Base-by-base conservation (phyloP, 495 filamentous ascomycete species). In the Lineolata rhizophorae region DNA sequence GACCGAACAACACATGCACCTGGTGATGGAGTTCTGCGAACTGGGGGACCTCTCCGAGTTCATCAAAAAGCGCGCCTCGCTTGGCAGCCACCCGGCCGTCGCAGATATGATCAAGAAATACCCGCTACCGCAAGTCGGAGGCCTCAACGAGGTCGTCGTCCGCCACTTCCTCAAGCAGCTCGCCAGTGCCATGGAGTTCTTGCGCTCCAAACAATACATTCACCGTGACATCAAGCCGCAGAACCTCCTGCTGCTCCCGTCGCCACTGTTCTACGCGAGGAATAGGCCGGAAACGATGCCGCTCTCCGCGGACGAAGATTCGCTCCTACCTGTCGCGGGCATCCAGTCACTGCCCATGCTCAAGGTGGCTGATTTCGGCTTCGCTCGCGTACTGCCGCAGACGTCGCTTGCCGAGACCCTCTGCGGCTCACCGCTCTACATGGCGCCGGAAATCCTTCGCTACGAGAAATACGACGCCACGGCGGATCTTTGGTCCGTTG, bases 21-120 rank as follows among this genome's bases (percentile, higher is more conserved):
- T 97, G 13, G 75, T 95, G 29, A 97, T 95, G 90, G 90, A 97
- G 50, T 95, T 84, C 54, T 97, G 87, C 54, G 78, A 90, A 44
- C 60, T 97, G 20, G 83, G 87, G 18, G 87, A 97, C 46, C 52
- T 97, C 33, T 87, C 85, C 5, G 55, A 80, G 8, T 94, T 97
- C 53, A 92, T 95, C 57, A 92, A 83, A 60, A 84, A 82, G 49
- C 67, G 87, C 30, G 75, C 85, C 28, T 76, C 65, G 29, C 61
- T 93, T 5, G 63, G 56, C 15, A 67, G 68, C 8, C 73, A 92
- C 50, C 67, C 71, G 20, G 74, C 70, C 16, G 83, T 83, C 1
- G 64, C 63, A 38, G 76, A 87, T 36, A 80, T 94, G 62, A 78
- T 87, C 15, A 63, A 70, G 36, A 85, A 90, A 45, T 97, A 97